These are phyloP conservation scores for Paxillus involutus DNA, from an alignment of 768 basidiomycete genomes.

Conservation along the genomic window DNA sequence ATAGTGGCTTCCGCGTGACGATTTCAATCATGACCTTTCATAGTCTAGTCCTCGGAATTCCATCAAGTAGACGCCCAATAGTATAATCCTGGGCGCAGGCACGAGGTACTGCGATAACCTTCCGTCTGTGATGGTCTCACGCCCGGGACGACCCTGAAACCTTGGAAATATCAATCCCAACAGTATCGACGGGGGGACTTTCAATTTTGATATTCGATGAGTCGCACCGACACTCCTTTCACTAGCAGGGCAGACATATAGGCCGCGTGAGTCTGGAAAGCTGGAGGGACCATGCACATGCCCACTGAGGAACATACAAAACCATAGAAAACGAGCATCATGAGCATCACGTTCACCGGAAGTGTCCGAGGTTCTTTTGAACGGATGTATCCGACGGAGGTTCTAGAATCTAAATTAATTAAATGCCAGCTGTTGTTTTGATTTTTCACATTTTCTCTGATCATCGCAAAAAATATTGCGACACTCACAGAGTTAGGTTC, in stretches of 20 bases:
- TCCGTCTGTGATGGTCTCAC: slow-evolving; percentile 25
- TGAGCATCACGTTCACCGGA: slow-evolving; percentile 18
- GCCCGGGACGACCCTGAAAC: slow-evolving; percentile 25
- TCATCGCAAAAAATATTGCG: not conserved
- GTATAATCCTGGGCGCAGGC: slow-evolving; percentile 22
- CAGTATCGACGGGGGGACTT: slow-evolving; percentile 2
- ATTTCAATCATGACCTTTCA: slow-evolving; percentile 7
- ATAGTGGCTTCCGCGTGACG: slow-evolving; percentile 7
- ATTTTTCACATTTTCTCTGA: slow-evolving; percentile 1
- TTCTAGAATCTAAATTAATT: slow-evolving; percentile 19
- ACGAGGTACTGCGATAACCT: slow-evolving; percentile 24
- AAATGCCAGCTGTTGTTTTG: slow-evolving; percentile 5
- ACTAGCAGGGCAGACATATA: slow-evolving; percentile 4
- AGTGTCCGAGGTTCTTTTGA: slow-evolving; percentile 18
- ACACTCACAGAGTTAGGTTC: not conserved
- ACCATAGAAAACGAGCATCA: slow-evolving; percentile 8
- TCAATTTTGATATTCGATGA: slow-evolving; percentile 3
- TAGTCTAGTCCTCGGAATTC: slow-evolving; percentile 30
- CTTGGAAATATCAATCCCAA: not conserved
- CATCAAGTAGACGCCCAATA: slow-evolving; percentile 1
- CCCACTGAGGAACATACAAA: not conserved
- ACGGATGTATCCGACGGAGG: slow-evolving; percentile 29
- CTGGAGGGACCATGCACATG: not conserved
- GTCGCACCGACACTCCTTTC: slow-evolving; percentile 1
- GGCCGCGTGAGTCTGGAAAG: not conserved